phyloP scores from a whole-genome alignment of 2,329 filamentous ascomycete species.

The Arthrobotrys sinensis region DNA sequence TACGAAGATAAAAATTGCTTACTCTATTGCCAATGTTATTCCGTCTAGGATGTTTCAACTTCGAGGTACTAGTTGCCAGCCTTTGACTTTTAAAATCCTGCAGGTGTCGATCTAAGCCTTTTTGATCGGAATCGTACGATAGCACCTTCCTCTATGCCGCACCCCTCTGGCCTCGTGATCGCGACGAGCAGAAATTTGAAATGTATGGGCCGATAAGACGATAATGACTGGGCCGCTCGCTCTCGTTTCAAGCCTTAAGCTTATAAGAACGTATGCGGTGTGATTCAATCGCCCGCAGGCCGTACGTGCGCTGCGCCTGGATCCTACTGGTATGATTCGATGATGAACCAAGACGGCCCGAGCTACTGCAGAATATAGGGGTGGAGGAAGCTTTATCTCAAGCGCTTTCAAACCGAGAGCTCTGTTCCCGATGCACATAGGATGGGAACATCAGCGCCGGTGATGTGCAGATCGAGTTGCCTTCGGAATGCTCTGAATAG shows the following conservation, averaged over 20 bases:
- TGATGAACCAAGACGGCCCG: background rate
- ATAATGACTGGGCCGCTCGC: background rate
- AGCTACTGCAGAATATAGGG: conserved; percentile 1
- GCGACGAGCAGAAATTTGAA: background rate
- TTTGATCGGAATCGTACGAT: conserved; percentile 16
- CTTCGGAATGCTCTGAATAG: background rate
- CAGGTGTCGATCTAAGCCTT: conserved; percentile 22
- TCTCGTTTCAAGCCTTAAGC: conserved; percentile 22
- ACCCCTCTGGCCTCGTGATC: conserved; percentile 5
- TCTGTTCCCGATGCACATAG: background rate
- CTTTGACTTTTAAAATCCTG: conserved; percentile 37
- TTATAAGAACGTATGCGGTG: conserved; percentile 16
- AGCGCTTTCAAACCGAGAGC: background rate
- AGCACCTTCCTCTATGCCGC: background rate
- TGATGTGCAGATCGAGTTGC: background rate
- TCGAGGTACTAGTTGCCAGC: conserved; percentile 7
- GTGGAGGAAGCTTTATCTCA: background rate
- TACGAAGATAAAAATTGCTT: no score
- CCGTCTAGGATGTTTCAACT: background rate
- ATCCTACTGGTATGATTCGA: background rate
- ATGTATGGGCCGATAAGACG: conserved; percentile 10
- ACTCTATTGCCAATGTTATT: background rate
- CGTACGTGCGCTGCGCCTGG: background rate
- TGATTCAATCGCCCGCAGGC: background rate
- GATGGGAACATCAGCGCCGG: background rate